Base-by-base conservation (phyloP, 768 basidiomycete genomes). In the Hydnum rufescens region DNA sequence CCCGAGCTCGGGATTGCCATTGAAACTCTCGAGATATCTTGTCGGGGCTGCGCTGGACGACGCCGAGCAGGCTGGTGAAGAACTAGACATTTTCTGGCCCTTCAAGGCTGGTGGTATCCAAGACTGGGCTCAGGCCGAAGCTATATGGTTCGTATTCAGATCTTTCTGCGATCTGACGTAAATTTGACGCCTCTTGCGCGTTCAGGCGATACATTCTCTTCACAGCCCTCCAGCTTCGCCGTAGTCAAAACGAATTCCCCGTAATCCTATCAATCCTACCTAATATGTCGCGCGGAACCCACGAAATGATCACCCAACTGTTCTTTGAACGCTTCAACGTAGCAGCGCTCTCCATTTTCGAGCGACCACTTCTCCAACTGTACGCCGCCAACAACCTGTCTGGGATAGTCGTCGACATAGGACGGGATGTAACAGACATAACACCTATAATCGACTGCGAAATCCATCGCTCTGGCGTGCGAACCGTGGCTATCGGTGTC, bases 311-410 rank as follows among this genome's bases (percentile, higher is more conserved):
- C 59, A 82, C 80, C 59, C 86, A 82, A 60, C 71, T 85, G 34
- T 86, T 92, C 66, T 95, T 95, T 59, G 89, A 93, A 62, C 80
- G 84, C 25, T 85, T 92, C 74, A 89, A 90, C 61, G 80, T 82
- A 26, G 80, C 90, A 5, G 84, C 78, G 16, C 76, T 92, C 57
- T 74, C 75, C 52, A 71, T 90, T 58, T 69, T 89, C 49, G 82
- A 90, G 53, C 82, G 87, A 0, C 81, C 89, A 22, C 74, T 89
- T 64, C 75, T 84, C 5, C 84, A 89, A 58, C 67, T 92, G 42
- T 92, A 85, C 64, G 77, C 87, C 22, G 75, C 75, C 16, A 80
- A 79, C 57, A 71, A 71, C 52, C 70, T 84, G 54, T 75, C 66
- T 52, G 86, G 87, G 46, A 65, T 93, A 48, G 76, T 88, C 36